Percentiles rank a stretch among this genome's conserved stretches.
phyloP scores from a whole-genome alignment of 257 asterid genomes.

The Penstemon eatonii region DNA sequence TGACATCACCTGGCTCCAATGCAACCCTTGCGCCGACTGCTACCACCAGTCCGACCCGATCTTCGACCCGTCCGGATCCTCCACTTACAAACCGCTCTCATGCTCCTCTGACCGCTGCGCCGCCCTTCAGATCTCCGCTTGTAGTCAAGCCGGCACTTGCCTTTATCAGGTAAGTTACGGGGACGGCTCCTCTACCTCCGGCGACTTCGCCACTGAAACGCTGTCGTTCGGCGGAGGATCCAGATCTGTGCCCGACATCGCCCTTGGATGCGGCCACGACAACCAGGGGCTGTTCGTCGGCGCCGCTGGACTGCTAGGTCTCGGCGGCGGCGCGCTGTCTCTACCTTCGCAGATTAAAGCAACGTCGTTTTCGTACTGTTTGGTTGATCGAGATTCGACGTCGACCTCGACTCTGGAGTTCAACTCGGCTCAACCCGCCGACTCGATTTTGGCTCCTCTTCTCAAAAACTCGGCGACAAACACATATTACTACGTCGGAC shows the following conservation, averaged over 20 bases:
- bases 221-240: conserved; percentile 50
- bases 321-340: conserved; percentile 68
- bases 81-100: conserved; percentile 42
- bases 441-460: conserved; percentile 58
- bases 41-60: conserved; percentile 67
- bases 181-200: conserved; percentile 69
- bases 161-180: conserved; percentile 63
- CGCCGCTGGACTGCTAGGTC: conserved; percentile 66
- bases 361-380: conserved; percentile 72
- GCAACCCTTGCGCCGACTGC: conserved; percentile 67
- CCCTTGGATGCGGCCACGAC: conserved; percentile 79
- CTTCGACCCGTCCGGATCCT: conserved; percentile 50
- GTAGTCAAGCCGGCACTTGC: conserved; percentile 35
- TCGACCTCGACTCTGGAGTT: conserved; percentile 70
- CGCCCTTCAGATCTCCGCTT: conserved; percentile 42
- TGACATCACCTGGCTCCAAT: conserved; percentile 81
- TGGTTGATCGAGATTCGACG: conserved; percentile 70
- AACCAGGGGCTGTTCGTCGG: conserved; percentile 68
- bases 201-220: conserved; percentile 66
- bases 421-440: conserved; percentile 56
- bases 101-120: conserved; percentile 53
- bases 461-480: conserved; percentile 36
- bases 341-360: conserved; percentile 69
- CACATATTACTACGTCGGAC: conserved; percentile 57
- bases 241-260: conserved; percentile 45